Evolutionary conservation across 495 filamentous ascomycete genomes (phyloP), one percentile per base, ranked within the genome.

Genomic region (Neurospora africana): DNA sequence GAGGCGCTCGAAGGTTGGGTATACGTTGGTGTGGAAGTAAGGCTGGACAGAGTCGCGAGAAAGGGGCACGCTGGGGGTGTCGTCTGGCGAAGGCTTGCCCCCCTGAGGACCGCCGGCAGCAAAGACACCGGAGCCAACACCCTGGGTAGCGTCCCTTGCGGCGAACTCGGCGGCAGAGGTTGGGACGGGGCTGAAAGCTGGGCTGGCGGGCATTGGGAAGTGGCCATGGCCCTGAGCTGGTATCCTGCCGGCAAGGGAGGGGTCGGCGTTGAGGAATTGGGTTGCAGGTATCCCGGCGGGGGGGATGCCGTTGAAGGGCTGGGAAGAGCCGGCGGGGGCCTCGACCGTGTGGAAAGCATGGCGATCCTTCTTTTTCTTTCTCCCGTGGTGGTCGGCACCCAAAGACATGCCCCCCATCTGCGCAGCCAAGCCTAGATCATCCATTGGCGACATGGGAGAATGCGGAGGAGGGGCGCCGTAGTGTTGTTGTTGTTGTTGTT

Each of bases 271-370:
- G 68, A 95, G 80, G 81, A 90, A 94, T 76, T 91, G 86, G n/a
- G 89, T 87, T 7, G 84, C 76, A 4, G 88, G 82, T 15, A 87
- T 88, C 47, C 84, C 85, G 58, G 86, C 84, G 39, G 87, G 87
- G n/a, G 89, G 87, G 72, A 89, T 86, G 70, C 83, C 87, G 80
- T 88, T 91, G 84, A 88, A 92, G 61, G 85, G 82, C 79, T 89
- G 88, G 68, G 92, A 87, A 72, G 86, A 84, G 74, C 84, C 86
- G 38, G 84, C 85, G 5, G 90, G 87, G 61, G 88, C 87, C 73
- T 94, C 95, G 47, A 99, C 87, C 36, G 89, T 88, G 80, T 99
- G 95, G 81, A 96, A 92, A 70, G 93, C 95, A 82, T 97, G 94
- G 40, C 94, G 85, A 75, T 97, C 90, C 86, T 97, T 97, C 88